A percentile compares a stretch with the other conserved stretches of the same genome.
Evolutionary conservation across 345 rosid species (phyloP).

Genomic region (Corchorus capsularis): DNA sequence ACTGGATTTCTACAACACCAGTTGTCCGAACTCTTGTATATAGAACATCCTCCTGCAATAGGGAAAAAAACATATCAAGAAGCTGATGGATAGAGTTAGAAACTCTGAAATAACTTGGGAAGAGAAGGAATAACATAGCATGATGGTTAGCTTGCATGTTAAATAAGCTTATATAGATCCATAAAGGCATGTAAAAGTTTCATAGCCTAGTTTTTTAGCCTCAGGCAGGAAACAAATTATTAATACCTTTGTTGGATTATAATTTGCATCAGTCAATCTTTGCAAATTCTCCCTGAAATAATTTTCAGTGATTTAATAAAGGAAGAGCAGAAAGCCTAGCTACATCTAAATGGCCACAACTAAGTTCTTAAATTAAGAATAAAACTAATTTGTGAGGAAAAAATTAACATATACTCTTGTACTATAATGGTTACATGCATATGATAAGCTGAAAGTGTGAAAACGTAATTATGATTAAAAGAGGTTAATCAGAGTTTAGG

Average conservation of each 20-base stretch:
- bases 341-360: no score
- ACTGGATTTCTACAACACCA: slow-evolving; percentile 97
- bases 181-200: no score
- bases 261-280: slow-evolving; percentile 73
- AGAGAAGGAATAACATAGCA: neutral
- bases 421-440: no score
- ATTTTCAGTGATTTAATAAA: no score
- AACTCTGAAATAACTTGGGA: neutral
- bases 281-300: slow-evolving; percentile 95
- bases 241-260: slow-evolving; percentile 90
- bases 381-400: no score
- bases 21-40: slow-evolving; percentile 97
- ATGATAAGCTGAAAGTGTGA: no score
- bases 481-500: no score
- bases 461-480: no score
- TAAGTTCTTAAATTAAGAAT: no score
- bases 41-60: slow-evolving; percentile 86
- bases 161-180: neutral
- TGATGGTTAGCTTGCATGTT: neutral
- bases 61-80: slow-evolving; percentile 17
- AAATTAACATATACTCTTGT: no score
- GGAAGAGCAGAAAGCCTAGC: no score
- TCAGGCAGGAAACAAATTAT: slow-evolving; percentile 8
- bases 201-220: no score
- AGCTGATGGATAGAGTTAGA: neutral